These are phyloP conservation scores for Glycine latifolia DNA, from an alignment of 306 rosid species.

Conservation along the genomic window DNA sequence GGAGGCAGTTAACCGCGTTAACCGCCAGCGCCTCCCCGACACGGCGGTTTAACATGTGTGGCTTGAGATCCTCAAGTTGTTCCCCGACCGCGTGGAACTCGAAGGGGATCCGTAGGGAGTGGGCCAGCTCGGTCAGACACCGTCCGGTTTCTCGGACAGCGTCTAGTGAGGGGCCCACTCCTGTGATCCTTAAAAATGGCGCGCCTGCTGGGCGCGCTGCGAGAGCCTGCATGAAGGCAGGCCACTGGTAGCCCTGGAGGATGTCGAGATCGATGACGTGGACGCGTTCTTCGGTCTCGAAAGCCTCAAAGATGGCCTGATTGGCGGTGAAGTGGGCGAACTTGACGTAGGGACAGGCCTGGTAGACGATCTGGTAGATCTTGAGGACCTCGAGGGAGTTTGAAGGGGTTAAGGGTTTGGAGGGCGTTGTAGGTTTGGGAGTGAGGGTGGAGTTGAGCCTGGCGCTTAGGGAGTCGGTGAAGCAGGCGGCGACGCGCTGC, in stretches of 20 bases:
- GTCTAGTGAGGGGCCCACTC: constrained; percentile 61
- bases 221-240: constrained; percentile 91
- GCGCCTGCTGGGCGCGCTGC: constrained; percentile 72
- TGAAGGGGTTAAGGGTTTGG: constrained; percentile 46
- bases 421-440: constrained; percentile 25
- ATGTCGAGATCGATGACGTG: constrained; percentile 88
- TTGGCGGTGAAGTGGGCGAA: constrained; percentile 95
- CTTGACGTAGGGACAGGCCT: constrained; percentile 89
- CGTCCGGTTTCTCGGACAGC: constrained; percentile 72
- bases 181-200: constrained; percentile 76
- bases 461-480: constrained; percentile 78
- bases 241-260: constrained; percentile 95
- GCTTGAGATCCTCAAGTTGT: constrained; percentile 69
- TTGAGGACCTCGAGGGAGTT: constrained; percentile 83
- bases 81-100: constrained; percentile 85
- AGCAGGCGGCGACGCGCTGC: constrained; percentile 90
- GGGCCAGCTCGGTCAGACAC: constrained; percentile 71
- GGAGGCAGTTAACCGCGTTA: constrained; percentile 78
- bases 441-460: constrained; percentile 73
- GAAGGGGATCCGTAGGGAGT: constrained; percentile 84
- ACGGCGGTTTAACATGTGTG: constrained; percentile 82
- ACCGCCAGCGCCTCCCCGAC: constrained; percentile 89
- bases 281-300: constrained; percentile 81
- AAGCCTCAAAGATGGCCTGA: constrained; percentile 92
- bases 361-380: constrained; percentile 88